Conservation (phyloP, 768 basidiomycete species). For the Hygrophorus pudorinus region DNA sequence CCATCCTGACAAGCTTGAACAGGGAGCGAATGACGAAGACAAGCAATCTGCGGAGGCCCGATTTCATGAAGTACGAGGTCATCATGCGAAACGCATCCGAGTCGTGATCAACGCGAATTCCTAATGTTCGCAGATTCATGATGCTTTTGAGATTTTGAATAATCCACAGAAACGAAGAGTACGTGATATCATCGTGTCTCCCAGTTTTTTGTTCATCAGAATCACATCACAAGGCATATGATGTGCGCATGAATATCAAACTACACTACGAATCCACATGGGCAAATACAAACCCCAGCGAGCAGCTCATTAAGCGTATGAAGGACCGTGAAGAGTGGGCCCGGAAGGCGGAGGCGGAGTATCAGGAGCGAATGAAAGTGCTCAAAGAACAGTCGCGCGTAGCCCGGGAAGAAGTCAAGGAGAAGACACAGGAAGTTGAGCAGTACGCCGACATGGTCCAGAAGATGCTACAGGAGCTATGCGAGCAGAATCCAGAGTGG, state of each 20-base stretch:
- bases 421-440: slow-evolving; percentile 30
- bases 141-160: slow-evolving; percentile 51
- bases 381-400: slow-evolving; percentile 22
- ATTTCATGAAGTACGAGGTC: slow-evolving; percentile 45
- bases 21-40: slow-evolving; percentile 37
- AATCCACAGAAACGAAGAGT: slow-evolving; percentile 49
- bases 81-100: slow-evolving; percentile 5
- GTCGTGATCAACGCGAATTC: slow-evolving; percentile 8
- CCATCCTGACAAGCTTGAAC: slow-evolving; percentile 62
- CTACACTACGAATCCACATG: slow-evolving; percentile 16
- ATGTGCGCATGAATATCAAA: slow-evolving; percentile 27
- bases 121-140: slow-evolving; percentile 36
- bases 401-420: slow-evolving; percentile 26
- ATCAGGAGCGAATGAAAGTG: slow-evolving; percentile 39
- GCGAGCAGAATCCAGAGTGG: slow-evolving; percentile 53
- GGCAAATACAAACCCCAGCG: slow-evolving; percentile 18
- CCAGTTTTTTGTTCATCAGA: not conserved
- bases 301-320: slow-evolving; percentile 31
- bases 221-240: slow-evolving; percentile 32
- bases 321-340: slow-evolving; percentile 49
- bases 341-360: slow-evolving; percentile 35
- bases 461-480: slow-evolving; percentile 45
- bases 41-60: slow-evolving; percentile 44
- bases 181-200: slow-evolving; percentile 8
- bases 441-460: slow-evolving; percentile 34